Evolutionary conservation across 148 eudicot genomes (phyloP).

Genomic region (Suaeda aralocaspica): DNA sequence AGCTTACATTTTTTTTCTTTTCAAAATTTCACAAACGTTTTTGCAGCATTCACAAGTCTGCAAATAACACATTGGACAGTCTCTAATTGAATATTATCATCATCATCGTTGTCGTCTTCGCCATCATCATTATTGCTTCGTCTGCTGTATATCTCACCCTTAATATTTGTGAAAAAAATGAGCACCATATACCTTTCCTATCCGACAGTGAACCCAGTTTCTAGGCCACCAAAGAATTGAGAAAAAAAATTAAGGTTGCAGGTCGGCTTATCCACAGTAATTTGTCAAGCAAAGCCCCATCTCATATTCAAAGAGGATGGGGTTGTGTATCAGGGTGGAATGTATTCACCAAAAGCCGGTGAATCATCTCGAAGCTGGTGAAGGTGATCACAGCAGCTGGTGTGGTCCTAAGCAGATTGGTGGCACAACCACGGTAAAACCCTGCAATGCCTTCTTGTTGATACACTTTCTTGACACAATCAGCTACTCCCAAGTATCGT

Average conservation of each 20-base stretch:
- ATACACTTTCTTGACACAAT: conserved; percentile 73
- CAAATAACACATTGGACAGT: background rate
- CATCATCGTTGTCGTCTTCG: conserved; percentile 13
- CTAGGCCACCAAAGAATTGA: conserved; percentile 23
- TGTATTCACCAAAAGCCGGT: conserved; percentile 58
- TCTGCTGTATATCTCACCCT: background rate
- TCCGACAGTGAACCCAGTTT: conserved; percentile 12
- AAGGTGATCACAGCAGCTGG: conserved; percentile 97
- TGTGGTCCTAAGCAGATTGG: conserved; percentile 83
- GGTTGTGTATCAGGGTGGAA: conserved; percentile 56
- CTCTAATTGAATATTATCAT: conserved; percentile 7
- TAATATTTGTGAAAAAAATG: conserved; percentile 20
- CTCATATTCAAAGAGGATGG: conserved; percentile 41
- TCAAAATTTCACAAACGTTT: background rate
- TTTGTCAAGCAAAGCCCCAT: conserved; percentile 10
- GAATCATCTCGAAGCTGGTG: conserved; percentile 98
- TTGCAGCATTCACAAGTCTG: background rate
- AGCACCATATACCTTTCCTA: conserved; percentile 9
- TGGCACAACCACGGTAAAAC: conserved; percentile 94
- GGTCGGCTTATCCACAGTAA: conserved; percentile 18
- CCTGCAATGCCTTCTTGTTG: conserved; percentile 78
- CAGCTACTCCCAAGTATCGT: conserved; percentile 65
- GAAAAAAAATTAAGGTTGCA: conserved; percentile 9
- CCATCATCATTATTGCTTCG: conserved; percentile 2
- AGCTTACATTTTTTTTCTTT: background rate